Evolutionary conservation across 164 flowering plant species (phyloP), one percentile per base, ranked within the genome.

Genomic region (Litsea cubeba): DNA sequence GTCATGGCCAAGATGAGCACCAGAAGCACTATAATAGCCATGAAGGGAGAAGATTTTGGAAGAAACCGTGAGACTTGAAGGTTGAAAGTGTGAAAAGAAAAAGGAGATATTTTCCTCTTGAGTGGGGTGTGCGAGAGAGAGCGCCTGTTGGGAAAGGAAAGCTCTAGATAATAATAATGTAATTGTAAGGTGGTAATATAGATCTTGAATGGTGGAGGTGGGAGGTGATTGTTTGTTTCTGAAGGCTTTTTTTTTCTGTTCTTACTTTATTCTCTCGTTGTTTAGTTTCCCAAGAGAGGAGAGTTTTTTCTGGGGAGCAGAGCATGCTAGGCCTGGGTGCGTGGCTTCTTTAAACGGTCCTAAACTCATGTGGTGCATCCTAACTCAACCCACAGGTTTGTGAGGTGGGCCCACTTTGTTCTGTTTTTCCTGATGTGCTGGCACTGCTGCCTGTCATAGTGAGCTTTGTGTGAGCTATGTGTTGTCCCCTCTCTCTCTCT

Each of bases 1-100:
- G 81, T 51, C 79, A 77, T 73, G 81, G 80, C 80, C 64, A 82
- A 70, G 71, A 84, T 50, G 49, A 80, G 65, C 51, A 77, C 49
- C 40, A 75, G 68, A 67, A 72, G 69, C 14, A 75, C 69, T 18
- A 77, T 25, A 75, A 78, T 62, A 77, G 62, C 78, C 83, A 82
- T 82, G 72, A 69, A 72, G 71, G 22, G 10, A 28, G 64, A 66
- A 71, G 57, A 11, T 18, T 60, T 18, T 3, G 25, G 67, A 23
- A 28, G 24, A 28, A 2, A 14, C 14, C 14, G 25, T 23, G 10
- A 10, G 15, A 14, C 12, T 64, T 64, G 32, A 28, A 25, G 24
- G 22, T 7, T 11, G 67, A 12, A 0, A 5, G 24, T 23, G 24
- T 26, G 15, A 25, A 23, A 3, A 0, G 10, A 26, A 11, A 5